phyloP scores from a whole-genome alignment of 805 yeast species.

The Wickerhamia fluorescens region DNA sequence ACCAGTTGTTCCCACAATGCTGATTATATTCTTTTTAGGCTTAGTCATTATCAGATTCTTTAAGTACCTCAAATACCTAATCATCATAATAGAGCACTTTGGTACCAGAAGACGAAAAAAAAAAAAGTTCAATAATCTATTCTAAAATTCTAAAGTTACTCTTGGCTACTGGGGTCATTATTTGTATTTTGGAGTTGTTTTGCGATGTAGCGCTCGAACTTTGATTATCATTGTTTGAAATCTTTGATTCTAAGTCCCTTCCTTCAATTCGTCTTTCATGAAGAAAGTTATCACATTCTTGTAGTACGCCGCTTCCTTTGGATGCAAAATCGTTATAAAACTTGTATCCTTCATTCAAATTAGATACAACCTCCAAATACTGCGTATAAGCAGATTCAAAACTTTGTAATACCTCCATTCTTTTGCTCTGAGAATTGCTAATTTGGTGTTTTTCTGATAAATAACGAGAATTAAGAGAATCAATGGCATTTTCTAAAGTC shows the following conservation, averaged over 20 bases:
- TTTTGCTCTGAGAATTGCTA: constrained; percentile 18
- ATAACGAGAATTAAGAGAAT: constrained; percentile 9
- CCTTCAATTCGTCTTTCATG: constrained; percentile 46
- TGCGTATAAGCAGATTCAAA: constrained; percentile 45
- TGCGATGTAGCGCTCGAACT: background rate
- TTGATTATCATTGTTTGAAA: constrained; percentile 1
- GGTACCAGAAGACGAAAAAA: constrained; percentile 1
- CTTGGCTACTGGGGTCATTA: too few relatives aligned
- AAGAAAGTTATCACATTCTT: constrained; percentile 47
- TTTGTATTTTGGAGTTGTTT: background rate
- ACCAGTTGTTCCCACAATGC: constrained; percentile 90
- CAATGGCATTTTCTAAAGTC: constrained; percentile 11
- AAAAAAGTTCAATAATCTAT: too few relatives aligned
- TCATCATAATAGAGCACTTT: constrained; percentile 2
- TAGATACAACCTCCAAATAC: constrained; percentile 49
- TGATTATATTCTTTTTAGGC: constrained; percentile 39
- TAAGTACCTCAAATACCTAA: constrained; percentile 7
- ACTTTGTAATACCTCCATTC: constrained; percentile 45
- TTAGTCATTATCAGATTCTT: constrained; percentile 23
- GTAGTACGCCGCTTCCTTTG: constrained; percentile 38
- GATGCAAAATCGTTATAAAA: constrained; percentile 61
- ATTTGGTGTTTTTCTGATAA: constrained; percentile 2
- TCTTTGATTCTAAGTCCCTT: constrained; percentile 36
- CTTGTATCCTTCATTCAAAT: constrained; percentile 59
- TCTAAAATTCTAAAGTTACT: too few relatives aligned